Percentiles rank a stretch among this genome's conserved stretches.
phyloP scores from a whole-genome alignment of 768 basidiomycete species.

The Hydnomerulius pinastri region DNA sequence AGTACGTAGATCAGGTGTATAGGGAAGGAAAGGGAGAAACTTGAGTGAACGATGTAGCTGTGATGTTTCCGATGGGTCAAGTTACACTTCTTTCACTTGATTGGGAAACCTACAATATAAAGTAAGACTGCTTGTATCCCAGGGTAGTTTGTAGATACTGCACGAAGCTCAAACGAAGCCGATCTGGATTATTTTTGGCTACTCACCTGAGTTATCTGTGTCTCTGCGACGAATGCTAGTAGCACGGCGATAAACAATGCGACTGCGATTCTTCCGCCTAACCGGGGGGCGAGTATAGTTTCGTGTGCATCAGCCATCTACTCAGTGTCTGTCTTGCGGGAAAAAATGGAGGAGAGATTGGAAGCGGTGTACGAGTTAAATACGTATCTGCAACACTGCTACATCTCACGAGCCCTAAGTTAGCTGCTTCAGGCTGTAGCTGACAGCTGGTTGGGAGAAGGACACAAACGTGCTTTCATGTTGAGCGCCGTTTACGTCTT shows the following conservation, averaged over 20 bases:
- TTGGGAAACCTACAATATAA: constrained; percentile 69
- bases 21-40: constrained; percentile 78
- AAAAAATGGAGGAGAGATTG: neutral
- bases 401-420: neutral
- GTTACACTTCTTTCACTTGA: neutral
- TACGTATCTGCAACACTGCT: too few species aligned
- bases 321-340: neutral
- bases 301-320: constrained; percentile 5
- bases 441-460: too few species aligned
- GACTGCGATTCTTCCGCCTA: constrained; percentile 52
- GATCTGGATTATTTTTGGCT: neutral
- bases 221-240: constrained; percentile 75
- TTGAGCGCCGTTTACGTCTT: too few species aligned
- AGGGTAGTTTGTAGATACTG: constrained; percentile 81
- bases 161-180: constrained; percentile 5
- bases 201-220: constrained; percentile 72
- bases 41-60: constrained; percentile 88
- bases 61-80: constrained; percentile 5
- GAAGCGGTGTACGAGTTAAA: too few species aligned
- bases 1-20: constrained; percentile 73
- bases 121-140: constrained; percentile 84
- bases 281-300: constrained; percentile 18
- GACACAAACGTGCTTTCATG: too few species aligned
- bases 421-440: too few species aligned
- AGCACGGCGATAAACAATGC: constrained; percentile 60